Conservation (phyloP, 345 rosid genomes). For the Populus deltoides region DNA sequence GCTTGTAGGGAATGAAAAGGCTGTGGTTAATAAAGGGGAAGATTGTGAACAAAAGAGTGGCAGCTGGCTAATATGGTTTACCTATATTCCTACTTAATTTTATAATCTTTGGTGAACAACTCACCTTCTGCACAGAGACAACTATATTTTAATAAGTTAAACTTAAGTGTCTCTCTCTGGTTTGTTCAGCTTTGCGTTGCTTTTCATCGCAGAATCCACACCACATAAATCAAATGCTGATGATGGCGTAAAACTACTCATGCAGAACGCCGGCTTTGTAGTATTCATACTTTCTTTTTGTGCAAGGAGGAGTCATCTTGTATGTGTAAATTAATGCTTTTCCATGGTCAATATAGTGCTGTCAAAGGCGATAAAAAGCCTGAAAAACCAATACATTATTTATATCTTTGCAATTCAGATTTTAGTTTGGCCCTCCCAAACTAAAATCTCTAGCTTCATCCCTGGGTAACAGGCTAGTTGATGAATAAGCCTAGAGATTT, state of each 20-base stretch:
- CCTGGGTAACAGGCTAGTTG: not conserved
- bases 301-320: not conserved
- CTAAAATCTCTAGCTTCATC: no score
- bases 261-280: not conserved
- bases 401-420: no score
- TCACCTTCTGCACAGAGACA: not conserved
- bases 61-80: constrained; percentile 4
- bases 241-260: not conserved
- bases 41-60: constrained; percentile 1
- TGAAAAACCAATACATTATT: no score
- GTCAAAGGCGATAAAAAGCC: no score
- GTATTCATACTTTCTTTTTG: not conserved
- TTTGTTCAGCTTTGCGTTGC: not conserved
- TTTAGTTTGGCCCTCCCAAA: no score
- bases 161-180: not conserved
- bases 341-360: not conserved
- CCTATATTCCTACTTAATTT: not conserved
- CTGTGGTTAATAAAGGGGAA: not conserved
- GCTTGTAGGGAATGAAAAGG: not conserved
- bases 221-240: not conserved
- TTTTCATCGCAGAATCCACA: not conserved
- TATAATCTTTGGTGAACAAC: constrained; percentile 8
- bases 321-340: not conserved
- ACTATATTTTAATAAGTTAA: not conserved
- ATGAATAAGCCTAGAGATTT: not conserved